Evolutionary conservation across 148 eudicot genomes (phyloP), one percentile per base, ranked within the genome.

Genomic region (Salicornia ramosissima): DNA sequence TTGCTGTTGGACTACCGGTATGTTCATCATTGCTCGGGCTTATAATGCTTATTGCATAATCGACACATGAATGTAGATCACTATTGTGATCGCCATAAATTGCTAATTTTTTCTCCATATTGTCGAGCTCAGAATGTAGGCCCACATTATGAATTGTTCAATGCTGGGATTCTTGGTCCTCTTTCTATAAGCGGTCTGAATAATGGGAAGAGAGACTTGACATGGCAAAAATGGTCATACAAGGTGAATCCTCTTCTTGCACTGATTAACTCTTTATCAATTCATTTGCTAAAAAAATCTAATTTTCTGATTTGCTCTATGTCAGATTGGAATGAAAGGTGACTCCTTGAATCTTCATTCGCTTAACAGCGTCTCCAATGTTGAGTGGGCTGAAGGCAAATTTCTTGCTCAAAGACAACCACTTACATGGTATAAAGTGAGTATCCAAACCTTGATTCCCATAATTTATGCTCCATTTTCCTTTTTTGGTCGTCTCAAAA

Each of bases 1-100:
- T 90, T 73, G 88, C 98, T 64, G 96, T 94, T 81, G 98, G 98
- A 49, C 92, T 94, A 51, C 98, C 98, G 84, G 98, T 94, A 70
- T 34, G 92, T 68, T 43, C 74, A 63, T 64, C 73, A 49, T 72
- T 67, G 16, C 65, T 36, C 25, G 8, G 19, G 53, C 65, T 21
- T 19, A 34, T 13, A 43, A 21, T 36, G 53, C 65, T 21, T 19
- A 34, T 13, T 57, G 21, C 51, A 36, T 11, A 47, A 60, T 21
- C 34, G 25, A 8, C 22, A 8, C 12, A 46, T 19, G 21, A 36
- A 28, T 49, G 60, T 52, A 47, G 30, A 12, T 76, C 54, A 26
- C 63, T 21, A 7, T 65, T 55, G 66, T 50, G 64, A 6, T 54
- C 26, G 24, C 28, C 36, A 33, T 24, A 59, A 25, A 46, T 28